These are phyloP conservation scores for Dactylellina haptotyla DNA, from an alignment of 2,329 filamentous ascomycete genomes.

Conservation along the genomic window DNA sequence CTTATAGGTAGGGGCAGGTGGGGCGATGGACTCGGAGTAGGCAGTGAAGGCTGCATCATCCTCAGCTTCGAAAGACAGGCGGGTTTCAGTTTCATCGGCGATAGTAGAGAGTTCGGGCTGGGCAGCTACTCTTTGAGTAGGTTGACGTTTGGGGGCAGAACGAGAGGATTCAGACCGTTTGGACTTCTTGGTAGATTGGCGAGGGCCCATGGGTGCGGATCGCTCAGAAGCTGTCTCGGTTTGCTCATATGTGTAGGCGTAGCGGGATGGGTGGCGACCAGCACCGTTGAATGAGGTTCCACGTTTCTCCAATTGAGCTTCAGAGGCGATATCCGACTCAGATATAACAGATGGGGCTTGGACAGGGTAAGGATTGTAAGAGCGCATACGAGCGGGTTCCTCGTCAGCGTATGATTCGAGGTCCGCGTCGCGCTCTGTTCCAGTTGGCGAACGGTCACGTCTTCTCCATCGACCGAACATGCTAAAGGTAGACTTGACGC, in stretches of 20 bases:
- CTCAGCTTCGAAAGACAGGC: slow-evolving; percentile 43
- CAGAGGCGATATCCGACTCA: slow-evolving; percentile 41
- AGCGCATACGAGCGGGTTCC: slow-evolving; percentile 51
- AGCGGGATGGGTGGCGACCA: slow-evolving; percentile 44
- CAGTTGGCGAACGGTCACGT: slow-evolving; percentile 38
- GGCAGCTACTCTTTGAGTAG: slow-evolving; percentile 35
- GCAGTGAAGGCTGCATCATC: slow-evolving; percentile 48
- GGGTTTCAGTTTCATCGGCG: slow-evolving; percentile 44
- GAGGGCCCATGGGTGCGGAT: slow-evolving; percentile 32
- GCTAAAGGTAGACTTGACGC: slow-evolving; percentile 17
- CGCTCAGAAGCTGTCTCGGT: slow-evolving; percentile 38
- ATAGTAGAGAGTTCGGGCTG: slow-evolving; percentile 49
- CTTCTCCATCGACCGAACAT: slow-evolving; percentile 44
- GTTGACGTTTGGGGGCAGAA: slow-evolving; percentile 33
- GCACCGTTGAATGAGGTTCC: slow-evolving; percentile 32
- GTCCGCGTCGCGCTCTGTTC: slow-evolving; percentile 37
- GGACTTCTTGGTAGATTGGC: slow-evolving; percentile 49
- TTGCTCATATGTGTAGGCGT: slow-evolving; percentile 40
- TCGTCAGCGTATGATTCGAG: slow-evolving; percentile 52
- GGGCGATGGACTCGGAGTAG: slow-evolving; percentile 45
- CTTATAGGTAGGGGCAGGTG: slow-evolving; percentile 25
- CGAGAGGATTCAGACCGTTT: slow-evolving; percentile 39
- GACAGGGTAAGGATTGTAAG: slow-evolving; percentile 47
- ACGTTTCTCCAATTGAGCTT: slow-evolving; percentile 27
- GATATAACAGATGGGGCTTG: slow-evolving; percentile 34